Base-by-base conservation (phyloP, 2,329 filamentous ascomycete genomes). In the Nemania abortiva region DNA sequence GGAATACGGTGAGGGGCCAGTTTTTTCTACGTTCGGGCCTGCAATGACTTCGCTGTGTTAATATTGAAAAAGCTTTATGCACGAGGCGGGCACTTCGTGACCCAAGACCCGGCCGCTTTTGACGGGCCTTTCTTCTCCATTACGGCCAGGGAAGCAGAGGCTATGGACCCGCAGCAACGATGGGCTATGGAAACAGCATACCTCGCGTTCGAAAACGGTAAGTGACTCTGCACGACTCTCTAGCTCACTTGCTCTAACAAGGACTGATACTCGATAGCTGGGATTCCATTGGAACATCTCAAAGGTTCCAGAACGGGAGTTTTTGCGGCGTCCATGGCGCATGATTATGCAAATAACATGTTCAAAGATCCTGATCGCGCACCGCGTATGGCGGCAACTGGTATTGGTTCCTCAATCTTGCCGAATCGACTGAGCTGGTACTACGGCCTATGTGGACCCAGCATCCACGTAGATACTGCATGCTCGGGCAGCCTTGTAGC, bases 401-500 rank as follows among this genome's bases (percentile, higher is more conserved):
- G 42, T 11, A 6, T 11, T 4, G 42, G 6, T 4, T 15, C 3
- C 15, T 15, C 11, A 13, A 59, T 59, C 9, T 9, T 49, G 37
- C 11, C 56, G 4, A 59, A 59, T n/a, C 24, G 45, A 10, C 49
- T 59, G n/a, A 49, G 37, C 3, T 49, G 20, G 24, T 59, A 24
- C 15, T 59, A 29, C 27, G 37, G 29, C 9, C 24, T 59, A 13
- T 4, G 3, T n/a, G 56, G 56, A 10, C 56, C 56, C 4, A 59
- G 56, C 37, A 20, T 49, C 6, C 20, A 9, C 13, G 22, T 60
- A 2, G 57, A 50, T 7, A 37, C 57, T n/a, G 57, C 57, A 2
- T 60, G 57, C 29, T 60, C 57, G 11, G 50, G 57, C 31, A 34
- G 57, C 2, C 42, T 60, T 7, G 57, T 60, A 4, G 57, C 42